Conservation (phyloP, 2,329 filamentous ascomycete genomes). For the Madurella fahalii region DNA sequence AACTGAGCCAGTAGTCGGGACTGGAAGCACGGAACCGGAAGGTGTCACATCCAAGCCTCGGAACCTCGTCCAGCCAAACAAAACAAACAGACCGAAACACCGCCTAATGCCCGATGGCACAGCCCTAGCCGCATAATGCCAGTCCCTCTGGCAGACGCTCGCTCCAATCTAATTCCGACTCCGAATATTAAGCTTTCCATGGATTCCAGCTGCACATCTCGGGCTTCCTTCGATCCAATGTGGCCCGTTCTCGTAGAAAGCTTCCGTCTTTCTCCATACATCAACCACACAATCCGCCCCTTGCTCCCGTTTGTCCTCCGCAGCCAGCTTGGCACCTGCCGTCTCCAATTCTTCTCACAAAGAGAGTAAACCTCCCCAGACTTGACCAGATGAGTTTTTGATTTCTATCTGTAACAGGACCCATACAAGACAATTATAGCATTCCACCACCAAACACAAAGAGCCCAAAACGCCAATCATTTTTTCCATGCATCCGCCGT, state of each 20-base stretch:
- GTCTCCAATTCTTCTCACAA: no score
- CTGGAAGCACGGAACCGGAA: background rate
- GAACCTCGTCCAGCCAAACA: background rate
- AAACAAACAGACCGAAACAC: background rate
- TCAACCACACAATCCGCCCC: no score
- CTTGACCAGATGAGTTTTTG: no score
- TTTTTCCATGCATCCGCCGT: constrained; percentile 13
- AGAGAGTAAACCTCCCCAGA: no score
- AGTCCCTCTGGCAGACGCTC: background rate
- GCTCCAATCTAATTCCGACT: background rate
- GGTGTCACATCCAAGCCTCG: background rate
- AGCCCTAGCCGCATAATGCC: background rate
- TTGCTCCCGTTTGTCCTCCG: no score
- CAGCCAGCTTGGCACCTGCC: no score
- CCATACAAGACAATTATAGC: background rate
- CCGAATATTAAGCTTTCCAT: background rate
- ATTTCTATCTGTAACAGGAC: background rate
- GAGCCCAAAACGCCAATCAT: constrained; percentile 9
- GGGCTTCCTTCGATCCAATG: background rate
- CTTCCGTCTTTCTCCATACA: no score
- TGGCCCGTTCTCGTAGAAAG: background rate
- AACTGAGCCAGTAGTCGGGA: no score
- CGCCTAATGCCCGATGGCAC: background rate
- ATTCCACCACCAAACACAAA: constrained; percentile 1
- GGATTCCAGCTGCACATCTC: background rate